phyloP scores from a whole-genome alignment of 2,329 filamentous ascomycete genomes.

The Hymenoscyphus salicellus region DNA sequence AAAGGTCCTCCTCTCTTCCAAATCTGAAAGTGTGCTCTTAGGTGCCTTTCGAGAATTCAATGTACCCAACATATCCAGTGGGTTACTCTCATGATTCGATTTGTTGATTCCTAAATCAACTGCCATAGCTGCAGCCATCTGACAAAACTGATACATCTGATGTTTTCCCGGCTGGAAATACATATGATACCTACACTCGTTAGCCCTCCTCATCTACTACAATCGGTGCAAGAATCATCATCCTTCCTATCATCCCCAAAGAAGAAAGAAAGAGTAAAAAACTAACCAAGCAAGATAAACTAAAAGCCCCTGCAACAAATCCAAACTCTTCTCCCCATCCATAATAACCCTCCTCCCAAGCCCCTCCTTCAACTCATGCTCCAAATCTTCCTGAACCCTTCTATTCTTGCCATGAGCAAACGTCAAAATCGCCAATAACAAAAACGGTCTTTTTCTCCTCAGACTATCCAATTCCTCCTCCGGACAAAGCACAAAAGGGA shows the following conservation, averaged over 20 bases:
- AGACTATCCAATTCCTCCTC: slow-evolving; percentile 43
- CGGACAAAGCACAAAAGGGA: slow-evolving; percentile 31
- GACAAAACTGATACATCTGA: slow-evolving; percentile 36
- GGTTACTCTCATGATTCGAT: not conserved
- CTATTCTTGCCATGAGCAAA: slow-evolving; percentile 48
- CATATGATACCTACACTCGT: slow-evolving; percentile 30
- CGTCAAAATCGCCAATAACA: slow-evolving; percentile 53
- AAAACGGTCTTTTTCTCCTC: slow-evolving; percentile 48
- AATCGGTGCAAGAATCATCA: not conserved
- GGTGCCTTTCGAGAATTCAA: not conserved
- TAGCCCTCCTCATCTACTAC: not conserved
- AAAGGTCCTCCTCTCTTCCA: slow-evolving; percentile 29
- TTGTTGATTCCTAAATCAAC: slow-evolving; percentile 33
- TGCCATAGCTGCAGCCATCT: slow-evolving; percentile 34
- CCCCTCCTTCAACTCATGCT: slow-evolving; percentile 56
- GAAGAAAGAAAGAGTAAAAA: not conserved
- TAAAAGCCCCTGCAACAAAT: slow-evolving; percentile 55
- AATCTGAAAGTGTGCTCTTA: slow-evolving; percentile 15
- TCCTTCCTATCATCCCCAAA: not conserved
- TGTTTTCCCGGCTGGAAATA: slow-evolving; percentile 33
- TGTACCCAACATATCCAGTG: not conserved
- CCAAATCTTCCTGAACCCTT: slow-evolving; percentile 53
- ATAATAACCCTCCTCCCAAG: slow-evolving; percentile 56
- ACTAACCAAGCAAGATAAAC: slow-evolving; percentile 57
- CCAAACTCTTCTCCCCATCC: slow-evolving; percentile 54